These are phyloP conservation scores for Penicillium flavigenum DNA, from an alignment of 495 filamentous ascomycete species.

Conservation along the genomic window DNA sequence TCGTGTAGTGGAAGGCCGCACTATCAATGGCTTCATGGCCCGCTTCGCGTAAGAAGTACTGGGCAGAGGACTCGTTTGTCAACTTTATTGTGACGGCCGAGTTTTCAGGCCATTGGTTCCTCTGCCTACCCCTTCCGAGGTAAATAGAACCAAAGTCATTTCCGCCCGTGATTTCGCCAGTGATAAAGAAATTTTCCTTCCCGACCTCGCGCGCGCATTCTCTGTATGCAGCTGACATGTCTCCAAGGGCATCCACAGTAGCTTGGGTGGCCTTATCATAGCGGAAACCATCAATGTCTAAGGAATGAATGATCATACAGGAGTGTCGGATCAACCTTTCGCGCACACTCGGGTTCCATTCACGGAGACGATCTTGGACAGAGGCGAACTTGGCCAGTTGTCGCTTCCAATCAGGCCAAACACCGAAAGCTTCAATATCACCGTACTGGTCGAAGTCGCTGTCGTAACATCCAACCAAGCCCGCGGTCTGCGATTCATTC, in stretches of 20 bases:
- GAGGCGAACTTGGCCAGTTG: constrained; percentile 72
- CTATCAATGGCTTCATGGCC: constrained; percentile 62
- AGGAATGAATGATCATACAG: constrained; percentile 59
- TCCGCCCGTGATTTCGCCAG: constrained; percentile 65
- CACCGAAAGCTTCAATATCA: constrained; percentile 66
- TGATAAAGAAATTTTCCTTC: constrained; percentile 65
- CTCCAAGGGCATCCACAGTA: constrained; percentile 61
- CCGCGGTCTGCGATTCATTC: constrained; percentile 40
- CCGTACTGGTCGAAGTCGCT: constrained; percentile 73
- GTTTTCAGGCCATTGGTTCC: constrained; percentile 39
- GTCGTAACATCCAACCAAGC: constrained; percentile 60
- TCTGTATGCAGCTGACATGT: constrained; percentile 53
- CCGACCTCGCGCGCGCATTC: constrained; percentile 54
- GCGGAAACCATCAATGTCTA: constrained; percentile 68
- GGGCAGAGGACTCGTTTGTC: constrained; percentile 44
- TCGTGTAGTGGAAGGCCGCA: constrained; percentile 68
- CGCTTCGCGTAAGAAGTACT: constrained; percentile 57
- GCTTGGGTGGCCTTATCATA: constrained; percentile 67
- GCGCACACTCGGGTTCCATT: constrained; percentile 62
- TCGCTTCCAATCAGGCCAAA: constrained; percentile 65
- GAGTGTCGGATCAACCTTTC: constrained; percentile 61
- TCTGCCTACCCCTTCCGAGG: constrained; percentile 62
- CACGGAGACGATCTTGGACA: constrained; percentile 72
- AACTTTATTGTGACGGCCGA: constrained; percentile 40
- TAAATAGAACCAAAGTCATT: constrained; percentile 65